phyloP scores from a whole-genome alignment of 768 basidiomycete genomes.

The Boletus pseudo-olivaceus region DNA sequence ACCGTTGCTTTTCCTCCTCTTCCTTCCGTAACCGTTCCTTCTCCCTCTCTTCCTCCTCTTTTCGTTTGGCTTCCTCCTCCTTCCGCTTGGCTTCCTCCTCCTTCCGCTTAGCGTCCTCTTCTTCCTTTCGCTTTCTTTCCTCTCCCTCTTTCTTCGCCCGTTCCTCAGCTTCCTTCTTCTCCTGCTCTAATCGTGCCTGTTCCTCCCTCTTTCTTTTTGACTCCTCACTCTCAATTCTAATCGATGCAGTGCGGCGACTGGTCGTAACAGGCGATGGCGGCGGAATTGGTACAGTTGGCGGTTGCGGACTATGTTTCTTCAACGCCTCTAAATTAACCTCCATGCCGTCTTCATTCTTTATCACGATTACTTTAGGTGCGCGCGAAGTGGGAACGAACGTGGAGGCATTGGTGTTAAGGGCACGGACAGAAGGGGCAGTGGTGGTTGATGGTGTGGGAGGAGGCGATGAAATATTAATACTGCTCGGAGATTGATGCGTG shows the following conservation, averaged over 20 bases:
- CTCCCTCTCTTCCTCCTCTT: conserved; percentile 43
- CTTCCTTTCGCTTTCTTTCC: conserved; percentile 38
- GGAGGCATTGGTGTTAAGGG: conserved; percentile 60
- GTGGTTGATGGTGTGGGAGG: conserved; percentile 65
- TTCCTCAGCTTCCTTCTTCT: conserved; percentile 38
- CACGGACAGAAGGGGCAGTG: conserved; percentile 35
- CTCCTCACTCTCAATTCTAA: conserved; percentile 66
- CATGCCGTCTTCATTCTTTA: conserved; percentile 63
- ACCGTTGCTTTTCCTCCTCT: conserved; percentile 38
- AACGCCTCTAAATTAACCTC: conserved; percentile 60
- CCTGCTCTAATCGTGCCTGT: conserved; percentile 39
- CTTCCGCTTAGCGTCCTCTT: conserved; percentile 42
- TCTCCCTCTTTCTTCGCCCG: conserved; percentile 35
- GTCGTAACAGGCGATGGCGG: conserved; percentile 33
- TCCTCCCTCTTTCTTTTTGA: conserved; percentile 48
- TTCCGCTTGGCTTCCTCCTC: conserved; percentile 41
- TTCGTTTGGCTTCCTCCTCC: conserved; percentile 38
- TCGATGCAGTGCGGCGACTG: conserved; percentile 29
- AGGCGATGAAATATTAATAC: conserved; percentile 50
- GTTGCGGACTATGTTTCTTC: conserved; percentile 44
- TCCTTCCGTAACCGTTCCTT: conserved; percentile 36
- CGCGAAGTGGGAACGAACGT: conserved; percentile 60
- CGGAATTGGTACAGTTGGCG: conserved; percentile 38
- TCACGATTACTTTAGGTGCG: conserved; percentile 42
- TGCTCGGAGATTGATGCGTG: conserved; percentile 43